phyloP scores from a whole-genome alignment of 2,329 filamentous ascomycete species.

The Dactylonectria macrodidyma region DNA sequence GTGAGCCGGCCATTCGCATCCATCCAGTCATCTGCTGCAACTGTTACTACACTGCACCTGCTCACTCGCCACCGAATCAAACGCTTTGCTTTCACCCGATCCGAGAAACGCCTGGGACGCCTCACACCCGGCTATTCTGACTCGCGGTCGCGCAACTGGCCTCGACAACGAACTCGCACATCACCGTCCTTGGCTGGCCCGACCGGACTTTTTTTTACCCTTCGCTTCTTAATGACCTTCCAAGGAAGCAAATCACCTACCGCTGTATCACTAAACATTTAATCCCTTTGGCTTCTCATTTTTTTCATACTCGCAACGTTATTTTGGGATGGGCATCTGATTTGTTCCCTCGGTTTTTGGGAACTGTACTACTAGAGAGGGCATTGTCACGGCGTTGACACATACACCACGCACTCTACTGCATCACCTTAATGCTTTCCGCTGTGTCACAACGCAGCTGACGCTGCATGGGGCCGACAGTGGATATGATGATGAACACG shows the following conservation, averaged over 20 bases:
- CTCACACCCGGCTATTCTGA: conserved; percentile 17
- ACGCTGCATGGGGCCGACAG: conserved; percentile 23
- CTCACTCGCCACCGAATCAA: conserved; percentile 41
- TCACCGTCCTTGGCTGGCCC: conserved; percentile 46
- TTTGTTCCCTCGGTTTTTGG: conserved; percentile 37
- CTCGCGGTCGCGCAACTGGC: conserved; percentile 28
- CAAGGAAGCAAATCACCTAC: conserved; percentile 35
- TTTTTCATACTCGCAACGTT: conserved; percentile 33
- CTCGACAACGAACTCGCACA: conserved; percentile 28
- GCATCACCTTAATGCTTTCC: conserved; percentile 24
- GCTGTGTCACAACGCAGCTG: conserved; percentile 22
- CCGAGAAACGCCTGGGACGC: conserved; percentile 24
- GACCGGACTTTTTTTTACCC: conserved; percentile 40
- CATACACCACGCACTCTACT: conserved; percentile 40
- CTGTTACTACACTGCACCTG: conserved; percentile 11
- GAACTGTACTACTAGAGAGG: conserved; percentile 50
- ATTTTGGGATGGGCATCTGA: conserved; percentile 43
- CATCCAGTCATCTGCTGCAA: conserved; percentile 32
- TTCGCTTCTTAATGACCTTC: conserved; percentile 42
- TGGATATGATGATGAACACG: conserved; percentile 47
- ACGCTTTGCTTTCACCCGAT: conserved; percentile 40
- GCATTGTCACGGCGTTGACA: conserved; percentile 49
- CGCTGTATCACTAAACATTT: conserved; percentile 43
- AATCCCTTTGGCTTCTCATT: conserved; percentile 33
- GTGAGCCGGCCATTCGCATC: conserved; percentile 35